These are phyloP conservation scores for Adiantum capillusveneris DNA, from an alignment of 75 land plant species.

Conservation along the genomic window DNA sequence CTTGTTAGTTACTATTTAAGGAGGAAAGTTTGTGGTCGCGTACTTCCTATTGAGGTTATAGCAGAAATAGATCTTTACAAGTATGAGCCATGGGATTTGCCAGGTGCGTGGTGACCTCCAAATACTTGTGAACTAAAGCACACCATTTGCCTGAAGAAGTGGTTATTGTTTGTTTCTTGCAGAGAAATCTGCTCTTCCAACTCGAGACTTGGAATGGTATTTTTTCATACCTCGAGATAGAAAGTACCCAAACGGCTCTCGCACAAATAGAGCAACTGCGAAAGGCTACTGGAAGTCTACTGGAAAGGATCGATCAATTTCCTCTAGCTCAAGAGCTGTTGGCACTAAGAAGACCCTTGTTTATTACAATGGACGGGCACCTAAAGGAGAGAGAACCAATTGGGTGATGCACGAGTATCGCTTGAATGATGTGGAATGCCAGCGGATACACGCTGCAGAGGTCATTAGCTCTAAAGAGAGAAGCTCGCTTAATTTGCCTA, in stretches of 20 bases:
- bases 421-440: background rate
- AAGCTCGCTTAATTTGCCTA: too few species aligned
- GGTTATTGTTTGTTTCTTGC: too few species aligned
- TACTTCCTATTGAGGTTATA: conserved; percentile 2
- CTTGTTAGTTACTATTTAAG: conserved; percentile 14
- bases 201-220: conserved; percentile 4
- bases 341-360: conserved; percentile 19
- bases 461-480: too few species aligned
- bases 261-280: conserved; percentile 13
- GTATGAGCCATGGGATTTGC: conserved; percentile 20
- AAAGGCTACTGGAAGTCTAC: conserved; percentile 23
- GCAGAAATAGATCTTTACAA: conserved; percentile 19
- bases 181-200: background rate
- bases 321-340: conserved; percentile 3
- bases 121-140: too few species aligned
- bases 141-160: too few species aligned
- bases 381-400: conserved; percentile 19
- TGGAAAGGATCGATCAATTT: conserved; percentile 9
- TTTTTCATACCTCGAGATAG: conserved; percentile 4
- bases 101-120: background rate
- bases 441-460: too few species aligned
- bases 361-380: conserved; percentile 17
- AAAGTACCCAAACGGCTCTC: conserved; percentile 12
- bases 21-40: conserved; percentile 5
- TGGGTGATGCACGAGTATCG: conserved; percentile 19